Base-by-base conservation (phyloP, 306 rosid species). In the Rosa chinensis region DNA sequence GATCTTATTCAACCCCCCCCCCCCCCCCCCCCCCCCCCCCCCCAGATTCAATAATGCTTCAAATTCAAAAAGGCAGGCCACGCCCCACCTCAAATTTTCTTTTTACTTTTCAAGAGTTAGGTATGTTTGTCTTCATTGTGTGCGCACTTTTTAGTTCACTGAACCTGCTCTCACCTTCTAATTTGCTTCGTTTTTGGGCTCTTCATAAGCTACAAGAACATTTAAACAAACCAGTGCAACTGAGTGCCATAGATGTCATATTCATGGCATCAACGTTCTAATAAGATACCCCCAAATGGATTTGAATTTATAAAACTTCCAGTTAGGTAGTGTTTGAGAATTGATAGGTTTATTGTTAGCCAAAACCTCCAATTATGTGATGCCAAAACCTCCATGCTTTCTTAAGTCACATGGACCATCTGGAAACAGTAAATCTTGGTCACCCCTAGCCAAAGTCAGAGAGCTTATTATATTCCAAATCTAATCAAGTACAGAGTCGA, bases 351-450 rank as follows among this genome's bases (percentile, higher is more conserved):
- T 23, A 10, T 59, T 59, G 37, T 59, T 10, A 23, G 37, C 66
- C 13, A 23, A 59, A 59, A 59, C 37, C 66, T 59, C 25, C 62
- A 7, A 56, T 45, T 10, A 45, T 45, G 9, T 45, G 48, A 45
- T 45, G 48, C 48, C 10, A 45, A 45, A 1, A 45, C 48, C 48
- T 45, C 5, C 20, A 49, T 49, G 55, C 55, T 49, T 49, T 49
- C 6, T 14, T 4, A 45, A 4, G 66, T 73, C 68, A 80, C 70
- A 74, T 53, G 79, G 70, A 66, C 40, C 11, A 53, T 74, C 75
- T 74, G 83, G 50, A 72, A 59, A 63, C 78, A 73, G 78, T 66
- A 63, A 23, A 62, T 72, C 25, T 55, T 55, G 61, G 25, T 55
- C n/a, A 17, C 23, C 23, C 23, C 21, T 5, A 13, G 56, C n/a